Base-by-base conservation (phyloP, 352 stramenopile genomes). In the Phytophthora litchii region DNA sequence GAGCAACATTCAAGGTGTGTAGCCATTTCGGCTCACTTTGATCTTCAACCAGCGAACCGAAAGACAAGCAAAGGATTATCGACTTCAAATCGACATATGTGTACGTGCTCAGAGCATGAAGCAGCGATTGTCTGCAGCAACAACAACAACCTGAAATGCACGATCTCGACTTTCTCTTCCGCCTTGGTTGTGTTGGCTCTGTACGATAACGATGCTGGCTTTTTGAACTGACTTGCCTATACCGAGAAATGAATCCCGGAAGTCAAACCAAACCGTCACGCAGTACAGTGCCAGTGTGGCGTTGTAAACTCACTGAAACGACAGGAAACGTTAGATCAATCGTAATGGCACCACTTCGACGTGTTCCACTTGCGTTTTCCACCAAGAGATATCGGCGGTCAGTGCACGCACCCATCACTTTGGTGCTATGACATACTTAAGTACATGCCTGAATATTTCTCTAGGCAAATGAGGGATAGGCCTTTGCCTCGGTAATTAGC, bases 171-270 rank as follows among this genome's bases (percentile, higher is more conserved):
- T 55, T 62, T 58, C 49, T 54, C 23, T 45, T 50, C 37, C 41
- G 46, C 51, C 27, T 40, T 32, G 23, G 40, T 23, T 54, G 53
- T 53, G 34, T 45, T 25, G 35, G 50, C 51, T 54, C 32, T 65
- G 37, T 29, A 55, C 37, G 29, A 40, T 35, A 32, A 16, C 25
- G 43, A 8, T 13, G 42, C 43, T 50, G 43, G 43, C 43, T 50
- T 62, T 55, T 48, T 62, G 54, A 62, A 48, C 54, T 62, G 54
- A 61, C 43, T 54, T 61, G 54, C 44, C 54, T 62, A 62, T 62
- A 62, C 54, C 54, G 53, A 13, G 3, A 32, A 49, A 49, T 56
- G 53, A 9, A 25, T 56, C 54, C 36, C 4, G 54, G 54, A 43
- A 62, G 54, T 56, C 54, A 62, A 32, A 32, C 0, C 6, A 34